phyloP scores from a whole-genome alignment of 768 basidiomycete species.

The Pleurotus sapidus region DNA sequence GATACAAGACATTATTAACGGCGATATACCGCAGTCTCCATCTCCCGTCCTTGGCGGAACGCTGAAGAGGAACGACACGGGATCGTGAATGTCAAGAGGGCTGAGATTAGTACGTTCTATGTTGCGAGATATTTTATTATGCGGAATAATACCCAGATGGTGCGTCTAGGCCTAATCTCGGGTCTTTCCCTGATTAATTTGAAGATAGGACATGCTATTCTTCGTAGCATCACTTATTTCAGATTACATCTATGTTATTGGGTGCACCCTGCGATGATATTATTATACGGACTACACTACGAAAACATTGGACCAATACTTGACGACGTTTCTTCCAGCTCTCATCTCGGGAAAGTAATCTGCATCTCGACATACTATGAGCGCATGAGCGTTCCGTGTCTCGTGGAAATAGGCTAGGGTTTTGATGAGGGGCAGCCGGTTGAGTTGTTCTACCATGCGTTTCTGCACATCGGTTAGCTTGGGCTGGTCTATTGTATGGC shows the following conservation, averaged over 20 bases:
- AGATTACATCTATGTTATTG: no score
- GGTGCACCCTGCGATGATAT: no score
- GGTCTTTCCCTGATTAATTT: no score
- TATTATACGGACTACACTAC: background rate
- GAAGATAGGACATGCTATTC: no score
- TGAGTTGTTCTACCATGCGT: constrained; percentile 55
- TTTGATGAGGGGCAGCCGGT: constrained; percentile 69
- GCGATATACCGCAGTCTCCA: constrained; percentile 68
- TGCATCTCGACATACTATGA: constrained; percentile 66
- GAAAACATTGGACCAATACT: constrained; percentile 69
- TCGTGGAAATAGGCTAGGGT: constrained; percentile 59
- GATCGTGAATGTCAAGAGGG: background rate
- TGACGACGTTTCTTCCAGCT: constrained; percentile 59
- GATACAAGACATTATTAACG: constrained; percentile 90
- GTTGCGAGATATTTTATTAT: no score
- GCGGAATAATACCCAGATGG: no score
- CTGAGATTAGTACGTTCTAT: no score
- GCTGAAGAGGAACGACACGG: constrained; percentile 43
- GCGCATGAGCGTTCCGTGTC: constrained; percentile 63
- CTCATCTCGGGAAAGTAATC: constrained; percentile 54
- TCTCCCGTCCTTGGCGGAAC: constrained; percentile 37
- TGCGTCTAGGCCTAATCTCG: no score
- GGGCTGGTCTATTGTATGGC: constrained; percentile 28
- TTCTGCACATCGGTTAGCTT: constrained; percentile 56
- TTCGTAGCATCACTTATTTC: no score